phyloP scores from a whole-genome alignment of 2,329 filamentous ascomycete genomes.

The Ophiocordyceps robertsii region DNA sequence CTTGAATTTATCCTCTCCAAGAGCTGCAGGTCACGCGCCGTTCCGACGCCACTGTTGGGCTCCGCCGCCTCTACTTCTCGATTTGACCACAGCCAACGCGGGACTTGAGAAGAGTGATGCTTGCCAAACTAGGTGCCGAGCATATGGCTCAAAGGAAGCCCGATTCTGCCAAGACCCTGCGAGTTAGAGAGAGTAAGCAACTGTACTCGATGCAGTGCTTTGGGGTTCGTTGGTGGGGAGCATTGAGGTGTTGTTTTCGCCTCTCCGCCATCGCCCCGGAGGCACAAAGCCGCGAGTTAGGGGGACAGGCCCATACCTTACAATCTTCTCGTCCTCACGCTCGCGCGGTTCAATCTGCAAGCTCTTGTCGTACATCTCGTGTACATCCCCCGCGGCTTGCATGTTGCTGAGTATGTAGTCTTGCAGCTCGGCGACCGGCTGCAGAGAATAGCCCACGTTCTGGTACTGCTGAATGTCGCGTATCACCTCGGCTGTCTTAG shows the following conservation, averaged over 20 bases:
- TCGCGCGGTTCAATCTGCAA: constrained; percentile 87
- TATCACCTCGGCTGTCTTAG: constrained; percentile 96
- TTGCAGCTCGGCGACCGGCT: constrained; percentile 81
- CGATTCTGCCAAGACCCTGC: constrained; percentile 46
- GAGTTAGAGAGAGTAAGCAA: constrained; percentile 2
- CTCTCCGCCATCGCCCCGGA: no score
- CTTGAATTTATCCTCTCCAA: no score
- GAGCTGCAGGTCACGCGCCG: no score
- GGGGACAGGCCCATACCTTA: constrained; percentile 57
- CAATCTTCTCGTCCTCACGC: constrained; percentile 98
- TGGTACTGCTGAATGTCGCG: constrained; percentile 98
- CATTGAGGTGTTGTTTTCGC: no score
- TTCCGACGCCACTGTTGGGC: no score
- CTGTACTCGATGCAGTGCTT: not conserved
- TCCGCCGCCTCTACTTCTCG: not conserved
- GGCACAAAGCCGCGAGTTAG: not conserved
- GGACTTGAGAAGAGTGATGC: not conserved
- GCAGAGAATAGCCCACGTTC: constrained; percentile 87
- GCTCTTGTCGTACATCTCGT: constrained; percentile 99
- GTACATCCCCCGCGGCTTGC: constrained; percentile 87
- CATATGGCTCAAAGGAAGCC: constrained; percentile 37
- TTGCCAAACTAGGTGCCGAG: constrained; percentile 1
- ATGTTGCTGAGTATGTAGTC: constrained; percentile 96
- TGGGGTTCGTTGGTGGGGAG: no score
- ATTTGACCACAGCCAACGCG: not conserved